Percentiles rank a stretch among this genome's conserved stretches.
These are phyloP conservation scores for Cytauxzoon felis DNA, from an alignment of 169 alveolate genomes.

Conservation along the genomic window DNA sequence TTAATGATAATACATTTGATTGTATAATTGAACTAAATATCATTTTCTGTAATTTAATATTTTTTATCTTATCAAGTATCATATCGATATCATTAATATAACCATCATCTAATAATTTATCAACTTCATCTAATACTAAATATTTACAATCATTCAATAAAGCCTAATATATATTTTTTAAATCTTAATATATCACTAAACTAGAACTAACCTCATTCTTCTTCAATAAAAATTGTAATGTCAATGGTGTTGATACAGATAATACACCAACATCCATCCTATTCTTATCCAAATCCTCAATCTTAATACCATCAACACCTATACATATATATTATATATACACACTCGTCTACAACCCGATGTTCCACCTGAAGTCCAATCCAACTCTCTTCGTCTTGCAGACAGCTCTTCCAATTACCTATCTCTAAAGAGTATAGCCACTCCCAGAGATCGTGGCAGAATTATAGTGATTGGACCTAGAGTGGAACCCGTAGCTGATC, in stretches of 20 bases:
- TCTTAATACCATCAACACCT: constrained; percentile 18
- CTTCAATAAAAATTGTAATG: constrained; percentile 20
- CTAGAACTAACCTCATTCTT: constrained; percentile 10
- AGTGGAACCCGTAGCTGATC: no score
- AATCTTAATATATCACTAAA: background rate
- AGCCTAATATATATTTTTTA: background rate
- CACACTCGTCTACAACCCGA: background rate
- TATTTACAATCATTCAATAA: constrained; percentile 83
- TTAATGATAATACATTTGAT: constrained; percentile 27
- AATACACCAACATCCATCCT: constrained; percentile 12
- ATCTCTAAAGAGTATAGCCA: no score
- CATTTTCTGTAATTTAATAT: constrained; percentile 9
- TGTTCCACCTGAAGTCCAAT: background rate
- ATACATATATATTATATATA: background rate
- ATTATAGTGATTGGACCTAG: no score
- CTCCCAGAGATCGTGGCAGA: no score
- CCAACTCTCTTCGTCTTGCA: no score
- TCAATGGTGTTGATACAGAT: constrained; percentile 53
- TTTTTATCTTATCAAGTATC: constrained; percentile 3
- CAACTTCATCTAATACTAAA: constrained; percentile 98
- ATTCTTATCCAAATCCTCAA: constrained; percentile 33
- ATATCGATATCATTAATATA: constrained; percentile 41
- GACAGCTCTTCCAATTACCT: no score
- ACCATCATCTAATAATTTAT: constrained; percentile 86
- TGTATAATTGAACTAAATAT: constrained; percentile 60